A percentile compares a stretch with the other conserved stretches of the same genome.
phyloP scores from a whole-genome alignment of 108 stramenopile genomes.

The Cyclotella atomus region DNA sequence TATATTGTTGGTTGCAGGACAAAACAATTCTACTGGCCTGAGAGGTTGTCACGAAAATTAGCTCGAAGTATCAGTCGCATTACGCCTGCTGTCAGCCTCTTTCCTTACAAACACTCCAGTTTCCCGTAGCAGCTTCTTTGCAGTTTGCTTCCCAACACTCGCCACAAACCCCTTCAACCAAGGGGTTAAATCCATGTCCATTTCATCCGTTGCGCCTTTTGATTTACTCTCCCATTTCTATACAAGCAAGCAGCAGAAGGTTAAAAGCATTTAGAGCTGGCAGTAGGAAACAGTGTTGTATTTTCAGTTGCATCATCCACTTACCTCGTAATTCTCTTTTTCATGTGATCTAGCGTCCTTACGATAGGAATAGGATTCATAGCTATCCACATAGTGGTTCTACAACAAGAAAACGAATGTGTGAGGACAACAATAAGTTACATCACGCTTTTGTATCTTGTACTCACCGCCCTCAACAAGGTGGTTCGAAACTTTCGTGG shows the following conservation, averaged over 20 bases:
- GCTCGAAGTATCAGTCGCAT: no score
- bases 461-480: conserved; percentile 8
- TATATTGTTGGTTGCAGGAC: no score
- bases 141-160: conserved; percentile 11
- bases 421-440: no score
- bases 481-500: conserved; percentile 5
- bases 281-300: neutral
- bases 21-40: no score
- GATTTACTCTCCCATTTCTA: conserved; percentile 8
- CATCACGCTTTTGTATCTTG: no score
- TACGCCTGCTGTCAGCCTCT: no score
- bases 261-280: no score
- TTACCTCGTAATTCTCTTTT: conserved; percentile 10
- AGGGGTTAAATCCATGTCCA: conserved; percentile 54
- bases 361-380: conserved; percentile 63
- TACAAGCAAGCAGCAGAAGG: neutral
- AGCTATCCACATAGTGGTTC: conserved; percentile 70
- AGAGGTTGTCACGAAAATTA: no score
- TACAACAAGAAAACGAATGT: no score
- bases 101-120: conserved; percentile 8
- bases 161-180: conserved; percentile 40
- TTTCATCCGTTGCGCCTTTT: conserved; percentile 4
- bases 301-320: no score
- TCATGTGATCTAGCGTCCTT: conserved; percentile 49
- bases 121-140: neutral